Evolutionary conservation across 116 monocot genomes (phyloP).

Genomic region (Zostera marina): DNA sequence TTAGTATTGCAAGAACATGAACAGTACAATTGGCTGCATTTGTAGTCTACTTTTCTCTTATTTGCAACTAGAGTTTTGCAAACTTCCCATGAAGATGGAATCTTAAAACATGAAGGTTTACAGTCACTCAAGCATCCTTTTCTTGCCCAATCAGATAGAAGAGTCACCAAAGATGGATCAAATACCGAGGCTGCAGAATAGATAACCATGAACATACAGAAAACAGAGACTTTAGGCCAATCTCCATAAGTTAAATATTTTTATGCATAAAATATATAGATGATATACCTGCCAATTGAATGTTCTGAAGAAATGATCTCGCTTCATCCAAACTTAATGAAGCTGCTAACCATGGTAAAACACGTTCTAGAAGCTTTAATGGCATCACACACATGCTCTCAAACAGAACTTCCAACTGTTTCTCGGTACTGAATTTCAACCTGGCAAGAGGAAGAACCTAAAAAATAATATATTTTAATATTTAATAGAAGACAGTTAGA

Average conservation of each 20-base stretch:
- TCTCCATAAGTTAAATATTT: background rate
- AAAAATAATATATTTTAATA: background rate
- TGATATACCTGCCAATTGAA: slow-evolving; percentile 66
- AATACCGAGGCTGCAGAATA: slow-evolving; percentile 49
- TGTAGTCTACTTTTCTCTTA: slow-evolving; percentile 21
- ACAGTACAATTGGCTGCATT: slow-evolving; percentile 21
- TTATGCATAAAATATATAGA: background rate
- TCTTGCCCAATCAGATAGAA: slow-evolving; percentile 95
- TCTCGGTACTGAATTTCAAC: slow-evolving; percentile 54
- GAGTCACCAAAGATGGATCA: slow-evolving; percentile 71
- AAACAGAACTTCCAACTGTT: slow-evolving; percentile 66
- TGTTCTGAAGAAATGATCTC: slow-evolving; percentile 60
- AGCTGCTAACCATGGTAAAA: slow-evolving; percentile 84
- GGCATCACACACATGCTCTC: slow-evolving; percentile 92
- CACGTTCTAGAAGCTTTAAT: slow-evolving; percentile 76
- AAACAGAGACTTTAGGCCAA: background rate
- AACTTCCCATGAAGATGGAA: slow-evolving; percentile 23
- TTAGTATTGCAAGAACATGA: slow-evolving; percentile 19
- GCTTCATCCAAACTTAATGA: slow-evolving; percentile 72
- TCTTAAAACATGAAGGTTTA: slow-evolving; percentile 32
- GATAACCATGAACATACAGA: background rate
- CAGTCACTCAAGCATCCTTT: slow-evolving; percentile 48
- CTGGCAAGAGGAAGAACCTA: slow-evolving; percentile 96
- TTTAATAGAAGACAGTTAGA: background rate
- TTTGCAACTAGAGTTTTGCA: slow-evolving; percentile 19